A percentile compares a stretch with the other conserved stretches of the same genome.
Conservation (phyloP, 2,329 filamentous ascomycete genomes). For the Trichophyton verrucosum region DNA sequence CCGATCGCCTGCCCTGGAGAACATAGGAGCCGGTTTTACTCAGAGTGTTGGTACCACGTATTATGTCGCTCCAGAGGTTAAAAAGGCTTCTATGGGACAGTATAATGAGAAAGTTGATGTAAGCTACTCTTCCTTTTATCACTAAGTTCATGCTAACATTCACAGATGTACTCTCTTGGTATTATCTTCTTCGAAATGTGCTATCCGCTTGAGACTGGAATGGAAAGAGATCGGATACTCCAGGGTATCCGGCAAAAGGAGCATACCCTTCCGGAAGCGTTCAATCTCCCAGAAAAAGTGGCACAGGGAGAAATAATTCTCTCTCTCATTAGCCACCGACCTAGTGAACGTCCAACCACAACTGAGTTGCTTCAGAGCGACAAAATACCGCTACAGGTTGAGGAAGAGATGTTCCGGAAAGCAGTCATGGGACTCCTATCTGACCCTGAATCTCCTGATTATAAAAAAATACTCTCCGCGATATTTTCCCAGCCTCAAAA, state of each 20-base stretch:
- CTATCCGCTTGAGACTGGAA: slow-evolving; percentile 46
- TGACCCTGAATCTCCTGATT: slow-evolving; percentile 74
- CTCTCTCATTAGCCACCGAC: slow-evolving; percentile 68
- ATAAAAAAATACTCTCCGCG: slow-evolving; percentile 76
- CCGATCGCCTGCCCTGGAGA: slow-evolving; percentile 24
- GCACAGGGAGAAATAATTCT: slow-evolving; percentile 65
- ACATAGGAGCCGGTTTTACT: slow-evolving; percentile 32
- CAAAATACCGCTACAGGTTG: slow-evolving; percentile 79
- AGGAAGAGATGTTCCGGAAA: slow-evolving; percentile 78
- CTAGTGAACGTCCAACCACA: slow-evolving; percentile 70
- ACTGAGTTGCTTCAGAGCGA: slow-evolving; percentile 71
- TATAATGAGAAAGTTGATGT: slow-evolving; percentile 91
- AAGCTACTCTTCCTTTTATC: slow-evolving; percentile 24
- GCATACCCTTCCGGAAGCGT: slow-evolving; percentile 59
- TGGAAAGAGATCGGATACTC: slow-evolving; percentile 55
- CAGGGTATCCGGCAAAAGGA: slow-evolving; percentile 55
- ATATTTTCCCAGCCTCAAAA: slow-evolving; percentile 66
- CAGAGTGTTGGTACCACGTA: slow-evolving; percentile 63
- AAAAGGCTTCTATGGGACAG: slow-evolving; percentile 57
- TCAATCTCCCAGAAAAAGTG: slow-evolving; percentile 54
- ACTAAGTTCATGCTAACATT: slow-evolving; percentile 10
- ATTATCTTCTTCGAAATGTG: slow-evolving; percentile 99
- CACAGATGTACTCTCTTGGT: slow-evolving; percentile 83
- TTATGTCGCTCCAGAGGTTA: slow-evolving; percentile 87
- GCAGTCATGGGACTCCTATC: slow-evolving; percentile 63